Evolutionary conservation across 1,284 basidiomycete genomes (phyloP), one percentile per base, ranked within the genome.

Genomic region (Baeospora myosura): DNA sequence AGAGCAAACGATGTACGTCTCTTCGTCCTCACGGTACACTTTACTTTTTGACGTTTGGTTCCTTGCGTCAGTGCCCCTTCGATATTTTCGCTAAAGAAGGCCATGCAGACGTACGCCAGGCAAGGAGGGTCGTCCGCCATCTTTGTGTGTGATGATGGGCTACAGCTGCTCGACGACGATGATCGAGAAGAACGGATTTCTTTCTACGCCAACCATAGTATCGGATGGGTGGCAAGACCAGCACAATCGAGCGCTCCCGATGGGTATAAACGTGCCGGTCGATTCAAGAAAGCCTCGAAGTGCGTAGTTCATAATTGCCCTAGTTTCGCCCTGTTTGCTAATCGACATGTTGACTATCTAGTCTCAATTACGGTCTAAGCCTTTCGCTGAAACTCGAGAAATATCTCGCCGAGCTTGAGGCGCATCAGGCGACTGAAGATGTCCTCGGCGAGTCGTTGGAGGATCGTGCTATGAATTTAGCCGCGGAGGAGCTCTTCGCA

Each of bases 281-380:
- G 88, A 44, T 92, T 91, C 69, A 92, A 92, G 72, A 92, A 92
- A 62, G 87, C 86, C 4, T 80, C 77, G 36, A 91, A 91, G n/a
- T n/a, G n/a, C n/a, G n/a, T n/a, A n/a, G n/a, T n/a, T n/a, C 59
- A 62, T 64, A 45, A 34, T 60, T 57, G 20, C 21, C 34, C 21
- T 22, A 18, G 20, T 39, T 38, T 40, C 43, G 23, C 30, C 30
- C 43, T n/a, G n/a, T n/a, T n/a, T n/a, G 11, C 20, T 36, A 22
- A 8, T 35, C 18, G 17, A 38, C 21, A 11, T 16, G 20, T 43
- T 23, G 12, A 38, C 39, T 42, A 8, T 32, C 24, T 38, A 67
- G 64, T 45, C 85, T 91, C 81, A 92, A 92, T 65, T 89, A 88
- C 58, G 85, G 74, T 3, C 72, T 86, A 33, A 63, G 66, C 16